These are phyloP conservation scores for Magnusiomyces paraingens DNA, from an alignment of 1,139 yeast genomes.

Conservation along the genomic window DNA sequence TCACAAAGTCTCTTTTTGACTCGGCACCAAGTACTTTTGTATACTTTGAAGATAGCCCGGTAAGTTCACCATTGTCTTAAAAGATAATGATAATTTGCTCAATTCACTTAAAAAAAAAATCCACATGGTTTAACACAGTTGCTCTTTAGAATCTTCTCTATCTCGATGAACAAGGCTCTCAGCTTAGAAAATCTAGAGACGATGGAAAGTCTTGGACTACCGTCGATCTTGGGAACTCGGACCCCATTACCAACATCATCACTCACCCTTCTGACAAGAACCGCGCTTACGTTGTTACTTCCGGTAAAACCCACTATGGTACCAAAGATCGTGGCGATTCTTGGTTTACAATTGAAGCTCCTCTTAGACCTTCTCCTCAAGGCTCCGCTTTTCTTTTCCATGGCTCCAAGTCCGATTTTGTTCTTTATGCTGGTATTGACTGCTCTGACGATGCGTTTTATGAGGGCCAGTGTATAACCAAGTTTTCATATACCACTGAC, in stretches of 20 bases:
- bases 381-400: constrained; percentile 35
- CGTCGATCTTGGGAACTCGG: constrained; percentile 30
- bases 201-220: constrained; percentile 53
- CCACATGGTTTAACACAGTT: no score
- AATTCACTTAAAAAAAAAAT: no score
- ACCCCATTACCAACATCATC: constrained; percentile 32
- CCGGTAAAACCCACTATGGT: constrained; percentile 40
- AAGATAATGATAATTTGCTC: no score
- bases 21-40: constrained; percentile 17
- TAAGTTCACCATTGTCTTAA: constrained; percentile 12
- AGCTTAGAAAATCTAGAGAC: constrained; percentile 44
- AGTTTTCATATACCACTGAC: constrained; percentile 48
- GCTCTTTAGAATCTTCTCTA: constrained; percentile 34
- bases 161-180: constrained; percentile 29
- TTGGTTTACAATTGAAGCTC: constrained; percentile 45
- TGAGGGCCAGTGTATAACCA: constrained; percentile 33
- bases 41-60: constrained; percentile 22
- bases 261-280: constrained; percentile 43
- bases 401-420: constrained; percentile 37
- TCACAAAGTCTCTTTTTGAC: constrained; percentile 14
- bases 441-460: constrained; percentile 35
- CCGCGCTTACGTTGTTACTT: constrained; percentile 47
- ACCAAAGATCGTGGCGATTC: constrained; percentile 53
- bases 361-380: constrained; percentile 22
- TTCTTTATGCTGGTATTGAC: constrained; percentile 37